Evolutionary conservation across 2,329 filamentous ascomycete species (phyloP).

Genomic region (Claviceps sp.): DNA sequence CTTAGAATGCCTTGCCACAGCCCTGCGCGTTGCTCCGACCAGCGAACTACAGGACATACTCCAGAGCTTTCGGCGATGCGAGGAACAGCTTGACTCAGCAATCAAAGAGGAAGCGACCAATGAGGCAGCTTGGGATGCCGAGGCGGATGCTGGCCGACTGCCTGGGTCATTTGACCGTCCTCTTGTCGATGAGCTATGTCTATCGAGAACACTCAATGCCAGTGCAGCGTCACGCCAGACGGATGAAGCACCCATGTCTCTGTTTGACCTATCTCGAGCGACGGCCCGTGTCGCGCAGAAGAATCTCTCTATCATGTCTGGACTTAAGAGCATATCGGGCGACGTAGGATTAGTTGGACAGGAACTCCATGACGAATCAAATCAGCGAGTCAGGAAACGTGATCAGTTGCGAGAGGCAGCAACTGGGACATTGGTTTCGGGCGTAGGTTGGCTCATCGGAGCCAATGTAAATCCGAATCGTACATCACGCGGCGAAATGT

Average conservation of each 20-base stretch:
- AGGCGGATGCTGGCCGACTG: slow-evolving; percentile 44
- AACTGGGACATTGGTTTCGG: slow-evolving; percentile 51
- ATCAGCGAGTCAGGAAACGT: slow-evolving; percentile 47
- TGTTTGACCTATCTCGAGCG: slow-evolving; percentile 50
- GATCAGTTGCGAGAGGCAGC: slow-evolving; percentile 57
- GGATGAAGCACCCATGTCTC: slow-evolving; percentile 49
- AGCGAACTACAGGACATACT: slow-evolving; percentile 61
- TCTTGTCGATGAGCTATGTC: slow-evolving; percentile 11
- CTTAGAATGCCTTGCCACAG: slow-evolving; percentile 65
- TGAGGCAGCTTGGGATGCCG: slow-evolving; percentile 58
- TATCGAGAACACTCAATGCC: slow-evolving; percentile 20
- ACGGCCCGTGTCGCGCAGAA: slow-evolving; percentile 45
- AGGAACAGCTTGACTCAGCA: slow-evolving; percentile 59
- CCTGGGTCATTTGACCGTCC: slow-evolving; percentile 38
- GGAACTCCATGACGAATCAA: slow-evolving; percentile 15
- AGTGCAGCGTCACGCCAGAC: slow-evolving; percentile 21
- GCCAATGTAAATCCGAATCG: slow-evolving; percentile 25
- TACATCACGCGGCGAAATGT: background rate
- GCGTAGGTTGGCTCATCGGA: slow-evolving; percentile 54
- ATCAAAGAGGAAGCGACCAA: slow-evolving; percentile 52
- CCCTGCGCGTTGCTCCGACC: slow-evolving; percentile 59
- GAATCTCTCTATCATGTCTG: slow-evolving; percentile 43
- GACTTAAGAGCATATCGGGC: slow-evolving; percentile 25
- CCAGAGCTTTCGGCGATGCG: slow-evolving; percentile 60
- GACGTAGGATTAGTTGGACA: slow-evolving; percentile 2